Base-by-base conservation (phyloP, 1,284 basidiomycete species). In the Coriolopsis trogii region DNA sequence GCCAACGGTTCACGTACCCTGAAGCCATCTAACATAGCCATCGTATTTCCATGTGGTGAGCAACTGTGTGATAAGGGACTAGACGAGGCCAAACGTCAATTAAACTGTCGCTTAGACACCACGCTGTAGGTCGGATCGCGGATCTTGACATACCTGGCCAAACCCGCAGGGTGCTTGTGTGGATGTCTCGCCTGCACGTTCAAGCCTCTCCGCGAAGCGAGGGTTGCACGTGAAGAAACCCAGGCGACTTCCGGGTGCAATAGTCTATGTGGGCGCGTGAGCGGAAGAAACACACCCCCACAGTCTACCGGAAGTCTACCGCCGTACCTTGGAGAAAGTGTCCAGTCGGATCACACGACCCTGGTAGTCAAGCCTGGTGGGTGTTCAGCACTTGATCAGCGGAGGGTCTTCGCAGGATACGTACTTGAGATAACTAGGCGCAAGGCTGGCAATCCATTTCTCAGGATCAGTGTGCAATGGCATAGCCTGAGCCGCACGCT, bases 211-310 rank as follows among this genome's bases (percentile, higher is more conserved):
- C 9, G 85, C 84, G 63, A 89, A 86, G 34, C 81, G 25, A 7
- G 85, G 80, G 62, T 81, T 83, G 63, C 82, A 86, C 0, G 89
- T 92, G 64, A 88, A 87, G 86, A 86, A 93, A 1, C 91, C 91
- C 10, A 93, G 70, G 6, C 91, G 81, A 46, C 81, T 81, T 1
- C 91, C 91, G 3, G 90, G 91, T 1, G 86, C 87, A 46, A 92
- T 81, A 2, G 84, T 89, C 86, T 59, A 34, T n/a, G n/a, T 24
- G 34, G 18, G 23, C 7, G 12, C 20, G 12, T 33, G 33, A 31
- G 42, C 18, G 44, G 26, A 30, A 15, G 20, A 46, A 46, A 28
- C 12, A 30, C 13, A n/a, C 33, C 36, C 10, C 36, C 16, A 6
- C 23, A 21, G 3, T 13, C 15, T n/a, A 18, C 33, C 21, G n/a